A percentile compares a stretch with the other conserved stretches of the same genome.
These are phyloP conservation scores for Metschnikowia kofuensis DNA, from an alignment of 805 yeast species.

Conservation along the genomic window DNA sequence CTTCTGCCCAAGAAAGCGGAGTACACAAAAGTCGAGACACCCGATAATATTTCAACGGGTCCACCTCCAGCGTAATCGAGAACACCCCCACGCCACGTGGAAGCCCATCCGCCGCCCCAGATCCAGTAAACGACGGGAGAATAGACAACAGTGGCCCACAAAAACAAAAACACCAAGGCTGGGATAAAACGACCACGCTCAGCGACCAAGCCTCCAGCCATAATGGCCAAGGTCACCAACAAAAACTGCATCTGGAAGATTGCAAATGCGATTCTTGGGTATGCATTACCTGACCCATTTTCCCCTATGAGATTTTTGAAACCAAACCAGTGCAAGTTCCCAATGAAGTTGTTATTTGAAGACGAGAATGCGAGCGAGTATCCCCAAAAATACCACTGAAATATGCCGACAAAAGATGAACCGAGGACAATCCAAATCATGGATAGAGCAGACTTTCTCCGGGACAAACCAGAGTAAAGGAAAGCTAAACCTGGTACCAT, in stretches of 20 bases:
- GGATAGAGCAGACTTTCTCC: slow-evolving; percentile 86
- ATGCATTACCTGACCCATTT: slow-evolving; percentile 38
- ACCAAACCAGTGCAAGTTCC: slow-evolving; percentile 81
- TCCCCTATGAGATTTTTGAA: slow-evolving; percentile 64
- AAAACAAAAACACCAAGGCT: slow-evolving; percentile 72
- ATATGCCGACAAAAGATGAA: slow-evolving; percentile 68
- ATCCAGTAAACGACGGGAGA: slow-evolving; percentile 96
- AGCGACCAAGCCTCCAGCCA: slow-evolving; percentile 83
- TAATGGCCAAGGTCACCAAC: slow-evolving; percentile 87
- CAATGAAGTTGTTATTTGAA: slow-evolving; percentile 85
- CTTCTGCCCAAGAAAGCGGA: slow-evolving; percentile 80
- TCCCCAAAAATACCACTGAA: slow-evolving; percentile 99
- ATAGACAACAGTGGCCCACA: slow-evolving; percentile 90
- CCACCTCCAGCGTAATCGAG: slow-evolving; percentile 98
- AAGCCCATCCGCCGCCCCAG: slow-evolving; percentile 97
- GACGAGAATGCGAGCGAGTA: slow-evolving; percentile 83
- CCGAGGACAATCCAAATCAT: slow-evolving; percentile 78
- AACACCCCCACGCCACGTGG: slow-evolving; percentile 72
- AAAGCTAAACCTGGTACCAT: slow-evolving; percentile 97
- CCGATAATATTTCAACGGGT: slow-evolving; percentile 90
- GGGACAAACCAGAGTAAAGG: slow-evolving; percentile 84
- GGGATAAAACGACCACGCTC: slow-evolving; percentile 92
- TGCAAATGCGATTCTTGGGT: slow-evolving; percentile 85
- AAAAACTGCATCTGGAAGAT: slow-evolving; percentile 88
- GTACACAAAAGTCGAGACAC: slow-evolving; percentile 85